These are phyloP conservation scores for Penicillium janthinellum DNA, from an alignment of 2,329 filamentous ascomycete genomes.

Conservation along the genomic window DNA sequence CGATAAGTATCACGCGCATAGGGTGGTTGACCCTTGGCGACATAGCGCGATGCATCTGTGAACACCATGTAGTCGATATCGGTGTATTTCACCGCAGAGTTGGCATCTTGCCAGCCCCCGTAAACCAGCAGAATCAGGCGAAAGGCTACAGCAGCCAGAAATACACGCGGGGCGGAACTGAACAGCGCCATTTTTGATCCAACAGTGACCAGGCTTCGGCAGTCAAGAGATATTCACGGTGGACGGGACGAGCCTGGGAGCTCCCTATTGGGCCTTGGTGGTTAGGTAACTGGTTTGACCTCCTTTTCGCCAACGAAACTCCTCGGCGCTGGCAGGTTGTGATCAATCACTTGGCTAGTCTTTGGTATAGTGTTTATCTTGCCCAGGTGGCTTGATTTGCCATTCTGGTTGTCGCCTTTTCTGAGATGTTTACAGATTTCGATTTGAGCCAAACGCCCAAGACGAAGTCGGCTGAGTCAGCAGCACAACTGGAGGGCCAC, in stretches of 20 bases:
- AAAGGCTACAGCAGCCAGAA: conserved; percentile 56
- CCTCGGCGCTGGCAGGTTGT: neutral
- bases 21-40: conserved; percentile 68
- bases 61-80: conserved; percentile 99
- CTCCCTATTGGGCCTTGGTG: conserved; percentile 3
- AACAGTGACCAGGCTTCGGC: neutral
- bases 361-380: neutral
- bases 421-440: conserved; percentile 12
- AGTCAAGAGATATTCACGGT: neutral
- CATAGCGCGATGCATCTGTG: conserved; percentile 85
- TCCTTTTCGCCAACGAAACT: neutral
- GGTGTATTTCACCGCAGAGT: conserved; percentile 93
- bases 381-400: neutral
- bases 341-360: neutral
- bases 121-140: conserved; percentile 78
- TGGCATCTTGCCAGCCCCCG: conserved; percentile 87
- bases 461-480: conserved; percentile 5
- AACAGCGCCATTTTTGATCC: conserved; percentile 30
- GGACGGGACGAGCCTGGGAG: neutral
- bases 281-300: neutral
- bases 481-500: neutral
- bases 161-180: conserved; percentile 36
- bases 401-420: neutral
- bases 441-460: neutral
- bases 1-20: conserved; percentile 93